Percentiles rank a stretch among this genome's conserved stretches.
These are phyloP conservation scores for Tulasnella sp. DNA, from an alignment of 768 basidiomycete species.

Conservation along the genomic window DNA sequence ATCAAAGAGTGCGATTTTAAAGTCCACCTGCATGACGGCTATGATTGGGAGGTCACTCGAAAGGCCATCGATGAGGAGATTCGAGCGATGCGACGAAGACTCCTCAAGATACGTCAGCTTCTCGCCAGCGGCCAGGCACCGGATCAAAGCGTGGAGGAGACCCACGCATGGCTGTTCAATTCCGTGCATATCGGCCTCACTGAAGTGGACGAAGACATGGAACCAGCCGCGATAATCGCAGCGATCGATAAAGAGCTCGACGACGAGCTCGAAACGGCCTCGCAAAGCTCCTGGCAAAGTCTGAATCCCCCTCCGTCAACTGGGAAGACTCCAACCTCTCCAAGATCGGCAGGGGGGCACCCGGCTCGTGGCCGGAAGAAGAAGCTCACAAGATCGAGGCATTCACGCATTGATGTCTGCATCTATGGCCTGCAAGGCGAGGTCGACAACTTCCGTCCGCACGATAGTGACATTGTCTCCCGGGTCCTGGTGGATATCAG, in stretches of 20 bases:
- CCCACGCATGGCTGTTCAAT: slow-evolving; percentile 76
- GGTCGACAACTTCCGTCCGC: slow-evolving; percentile 50
- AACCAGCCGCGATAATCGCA: slow-evolving; percentile 50
- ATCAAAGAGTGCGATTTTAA: slow-evolving; percentile 51
- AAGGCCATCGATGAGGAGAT: slow-evolving; percentile 79
- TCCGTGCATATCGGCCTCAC: slow-evolving; percentile 90
- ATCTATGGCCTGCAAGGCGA: slow-evolving; percentile 54
- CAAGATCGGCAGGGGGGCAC: slow-evolving; percentile 8
- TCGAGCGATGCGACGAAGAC: slow-evolving; percentile 71
- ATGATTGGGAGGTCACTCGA: slow-evolving; percentile 84
- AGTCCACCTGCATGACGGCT: slow-evolving; percentile 80
- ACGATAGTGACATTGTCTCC: slow-evolving; percentile 43
- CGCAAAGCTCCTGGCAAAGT: slow-evolving; percentile 86
- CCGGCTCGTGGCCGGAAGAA: slow-evolving; percentile 10
- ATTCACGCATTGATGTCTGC: slow-evolving; percentile 74
- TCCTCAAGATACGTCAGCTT: slow-evolving; percentile 84
- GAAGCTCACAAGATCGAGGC: slow-evolving; percentile 53
- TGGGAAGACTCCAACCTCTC: slow-evolving; percentile 35
- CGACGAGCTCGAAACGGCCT: slow-evolving; percentile 51
- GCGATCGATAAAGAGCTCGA: slow-evolving; percentile 90
- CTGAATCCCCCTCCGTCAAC: slow-evolving; percentile 38
- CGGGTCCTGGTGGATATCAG: slow-evolving; percentile 54
- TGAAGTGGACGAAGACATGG: slow-evolving; percentile 61
- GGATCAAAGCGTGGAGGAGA: slow-evolving; percentile 59
- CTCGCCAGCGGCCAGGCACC: slow-evolving; percentile 82